Percentiles rank a stretch among this genome's conserved stretches.
These are phyloP conservation scores for Colletotrichum neosansevieriae DNA, from an alignment of 2,329 filamentous ascomycete genomes.

Conservation along the genomic window DNA sequence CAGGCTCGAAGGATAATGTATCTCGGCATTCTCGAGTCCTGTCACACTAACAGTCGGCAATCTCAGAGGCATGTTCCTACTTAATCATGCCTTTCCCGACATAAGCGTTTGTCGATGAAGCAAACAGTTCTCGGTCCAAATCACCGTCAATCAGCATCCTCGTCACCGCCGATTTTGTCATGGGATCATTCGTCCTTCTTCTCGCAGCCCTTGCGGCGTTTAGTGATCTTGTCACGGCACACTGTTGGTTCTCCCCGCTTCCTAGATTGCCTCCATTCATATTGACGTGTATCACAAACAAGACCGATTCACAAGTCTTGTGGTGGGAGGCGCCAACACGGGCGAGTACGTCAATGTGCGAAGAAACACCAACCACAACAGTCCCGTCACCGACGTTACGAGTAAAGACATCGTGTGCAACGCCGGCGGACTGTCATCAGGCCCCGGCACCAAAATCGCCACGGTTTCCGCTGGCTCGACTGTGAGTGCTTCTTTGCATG, in stretches of 20 bases:
- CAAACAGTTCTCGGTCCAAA: no score
- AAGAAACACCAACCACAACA: conserved; percentile 53
- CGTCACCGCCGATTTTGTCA: not conserved
- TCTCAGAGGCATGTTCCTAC: no score
- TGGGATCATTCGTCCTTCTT: conserved; percentile 14
- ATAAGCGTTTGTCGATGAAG: no score
- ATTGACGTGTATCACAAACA: not conserved
- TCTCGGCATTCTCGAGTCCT: no score
- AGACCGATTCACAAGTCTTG: conserved; percentile 38
- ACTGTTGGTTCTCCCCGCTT: conserved; percentile 20
- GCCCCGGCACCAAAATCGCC: conserved; percentile 24
- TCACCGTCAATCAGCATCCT: no score
- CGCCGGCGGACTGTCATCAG: conserved; percentile 47
- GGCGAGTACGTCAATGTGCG: conserved; percentile 37
- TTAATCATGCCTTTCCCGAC: no score
- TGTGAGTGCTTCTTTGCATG: conserved; percentile 1
- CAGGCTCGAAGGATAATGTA: no score
- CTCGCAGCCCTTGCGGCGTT: conserved; percentile 19
- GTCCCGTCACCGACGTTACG: conserved; percentile 60
- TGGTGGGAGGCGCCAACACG: conserved; percentile 32
- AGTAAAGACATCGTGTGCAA: conserved; percentile 61
- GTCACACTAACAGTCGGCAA: no score
- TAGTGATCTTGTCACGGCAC: conserved; percentile 13
- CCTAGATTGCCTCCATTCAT: not conserved
- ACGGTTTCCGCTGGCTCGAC: conserved; percentile 35